phyloP scores from a whole-genome alignment of 768 basidiomycete species.

The Agaricus sinodeliciosus region DNA sequence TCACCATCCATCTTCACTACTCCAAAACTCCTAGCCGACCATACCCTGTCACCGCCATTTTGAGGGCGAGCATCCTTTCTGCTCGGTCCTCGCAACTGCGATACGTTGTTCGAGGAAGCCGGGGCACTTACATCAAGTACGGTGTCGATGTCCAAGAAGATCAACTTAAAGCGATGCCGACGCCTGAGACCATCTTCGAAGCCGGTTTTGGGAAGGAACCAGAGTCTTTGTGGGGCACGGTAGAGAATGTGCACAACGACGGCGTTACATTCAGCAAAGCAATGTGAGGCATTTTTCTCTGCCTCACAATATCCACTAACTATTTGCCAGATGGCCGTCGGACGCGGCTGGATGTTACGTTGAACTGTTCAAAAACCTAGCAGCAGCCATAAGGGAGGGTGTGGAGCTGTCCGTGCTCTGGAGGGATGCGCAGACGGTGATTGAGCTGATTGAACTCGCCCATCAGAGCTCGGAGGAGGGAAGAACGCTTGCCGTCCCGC shows the following conservation, averaged over 20 bases:
- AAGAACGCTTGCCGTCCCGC: conserved; percentile 27
- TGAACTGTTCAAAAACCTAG: conserved; percentile 61
- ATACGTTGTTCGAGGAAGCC: conserved; percentile 64
- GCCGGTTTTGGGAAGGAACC: conserved; percentile 55
- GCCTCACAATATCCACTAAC: conserved; percentile 7
- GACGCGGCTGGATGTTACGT: conserved; percentile 50
- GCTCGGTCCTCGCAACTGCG: conserved; percentile 60
- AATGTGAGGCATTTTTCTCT: conserved; percentile 22
- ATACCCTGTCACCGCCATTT: conserved; percentile 58
- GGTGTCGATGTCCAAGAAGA: conserved; percentile 79
- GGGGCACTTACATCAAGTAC: conserved; percentile 67
- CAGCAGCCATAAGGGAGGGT: conserved; percentile 49
- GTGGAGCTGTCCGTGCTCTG: conserved; percentile 59
- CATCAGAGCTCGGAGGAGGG: conserved; percentile 61
- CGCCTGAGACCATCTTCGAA: conserved; percentile 38
- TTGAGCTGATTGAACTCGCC: conserved; percentile 75
- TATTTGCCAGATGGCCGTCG: conserved; percentile 52
- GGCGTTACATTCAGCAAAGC: conserved; percentile 32
- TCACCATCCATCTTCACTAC: conserved; percentile 50
- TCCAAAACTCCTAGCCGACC: conserved; percentile 28
- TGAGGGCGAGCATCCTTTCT: conserved; percentile 66
- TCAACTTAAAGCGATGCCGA: conserved; percentile 53
- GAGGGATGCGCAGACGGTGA: conserved; percentile 62
- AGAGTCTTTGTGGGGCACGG: conserved; percentile 51
- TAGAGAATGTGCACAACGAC: conserved; percentile 50